These are phyloP conservation scores for Elsinoe batatas DNA, from an alignment of 2,329 filamentous ascomycete species.

Conservation along the genomic window DNA sequence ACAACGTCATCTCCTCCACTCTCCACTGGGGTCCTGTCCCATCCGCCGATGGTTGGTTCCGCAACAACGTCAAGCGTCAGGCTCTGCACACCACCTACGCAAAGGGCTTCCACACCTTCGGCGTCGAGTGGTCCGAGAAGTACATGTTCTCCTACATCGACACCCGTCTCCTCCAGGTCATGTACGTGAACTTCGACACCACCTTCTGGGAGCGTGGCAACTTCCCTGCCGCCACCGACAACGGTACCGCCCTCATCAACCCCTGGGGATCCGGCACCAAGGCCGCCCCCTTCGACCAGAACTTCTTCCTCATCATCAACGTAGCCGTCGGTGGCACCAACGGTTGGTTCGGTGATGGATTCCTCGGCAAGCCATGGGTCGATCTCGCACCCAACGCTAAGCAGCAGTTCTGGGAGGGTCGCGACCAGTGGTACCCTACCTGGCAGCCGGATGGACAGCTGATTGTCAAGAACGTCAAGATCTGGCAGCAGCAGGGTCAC, in stretches of 20 bases:
- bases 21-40: constrained; percentile 72
- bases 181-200: constrained; percentile 53
- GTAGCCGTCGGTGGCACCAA: constrained; percentile 32
- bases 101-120: constrained; percentile 62
- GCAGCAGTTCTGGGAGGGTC: constrained; percentile 63
- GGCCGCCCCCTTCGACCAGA: constrained; percentile 32
- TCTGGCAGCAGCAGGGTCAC: constrained; percentile 41
- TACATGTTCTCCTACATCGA: constrained; percentile 84
- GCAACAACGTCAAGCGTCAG: constrained; percentile 66
- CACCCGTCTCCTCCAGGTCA: constrained; percentile 66
- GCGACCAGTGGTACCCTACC: constrained; percentile 29
- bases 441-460: constrained; percentile 32
- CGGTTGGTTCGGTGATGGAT: constrained; percentile 71
- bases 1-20: constrained; percentile 69
- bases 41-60: constrained; percentile 70
- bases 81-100: constrained; percentile 68
- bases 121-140: constrained; percentile 78
- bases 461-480: constrained; percentile 32
- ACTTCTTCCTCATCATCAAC: constrained; percentile 34
- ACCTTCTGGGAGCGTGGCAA: constrained; percentile 31
- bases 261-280: constrained; percentile 30
- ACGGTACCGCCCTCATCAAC: constrained; percentile 29
- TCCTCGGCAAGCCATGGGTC: constrained; percentile 67
- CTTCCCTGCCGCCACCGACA: constrained; percentile 26
- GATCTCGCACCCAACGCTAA: constrained; percentile 56